Base-by-base conservation (phyloP, 208 protist species). In the Acanthamoeba quina region DNA sequence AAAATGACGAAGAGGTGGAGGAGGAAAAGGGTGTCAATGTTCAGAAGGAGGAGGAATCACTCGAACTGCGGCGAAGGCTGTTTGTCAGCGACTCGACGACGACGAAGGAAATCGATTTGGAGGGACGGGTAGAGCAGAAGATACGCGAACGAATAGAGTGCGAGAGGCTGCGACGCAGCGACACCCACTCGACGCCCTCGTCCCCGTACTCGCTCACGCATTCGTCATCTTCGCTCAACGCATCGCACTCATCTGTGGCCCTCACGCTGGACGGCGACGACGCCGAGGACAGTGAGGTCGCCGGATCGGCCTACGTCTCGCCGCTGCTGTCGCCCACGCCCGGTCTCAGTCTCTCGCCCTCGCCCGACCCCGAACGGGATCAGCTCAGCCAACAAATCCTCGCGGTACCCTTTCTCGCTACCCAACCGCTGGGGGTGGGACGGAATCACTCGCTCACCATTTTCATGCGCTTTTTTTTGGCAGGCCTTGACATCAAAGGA, bases 321-420 rank as follows among this genome's bases (percentile, higher is more conserved):
- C 64, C 64, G 64, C 64, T 72, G 64, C 64, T 72, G 26, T 41
- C 64, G 64, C 64, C 64, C 64, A 41, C 64, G 10, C 29, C 34
- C 9, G 13, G 41, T 11, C 72, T 44, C 17, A 82, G 72, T 37
- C 72, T 82, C 72, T 82, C 72, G 72, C 37, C 37, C 24, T 82
- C 72, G 26, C 72, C 72, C 72, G 44, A 82, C 24, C 72, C 72
- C 72, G 72, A 82, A 41, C 64, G 29, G 29, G 64, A 82, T 21
- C n/a, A 82, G 24, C 72, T 82, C 44, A 44, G 1, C 44, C 72
- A 54, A 17, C 72, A 82, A 41, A 82, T 82, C 34, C 41, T 56
- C 24, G 72, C 37, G 37, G 37, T 82, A 82, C 72, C 68, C 15
- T 24, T 17, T 44, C 68, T 29, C 15, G 17, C 66, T 41, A 3